Conservation (phyloP, 2,329 filamentous ascomycete species). For the Sordariomycetes sp. region DNA sequence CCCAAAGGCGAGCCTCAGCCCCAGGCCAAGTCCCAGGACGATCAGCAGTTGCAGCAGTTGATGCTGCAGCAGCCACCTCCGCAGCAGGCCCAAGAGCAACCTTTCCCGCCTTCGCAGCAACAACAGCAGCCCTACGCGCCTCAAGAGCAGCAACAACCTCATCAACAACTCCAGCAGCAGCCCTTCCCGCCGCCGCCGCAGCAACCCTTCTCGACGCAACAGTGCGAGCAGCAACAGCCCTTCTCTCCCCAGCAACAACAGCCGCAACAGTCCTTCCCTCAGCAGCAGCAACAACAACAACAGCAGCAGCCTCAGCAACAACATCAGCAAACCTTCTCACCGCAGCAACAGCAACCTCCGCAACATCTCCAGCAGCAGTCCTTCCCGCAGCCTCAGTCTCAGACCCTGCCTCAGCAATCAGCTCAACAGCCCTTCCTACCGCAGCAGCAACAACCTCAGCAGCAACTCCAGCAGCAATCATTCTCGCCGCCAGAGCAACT, state of each 20-base stretch:
- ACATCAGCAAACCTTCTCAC: too few species aligned
- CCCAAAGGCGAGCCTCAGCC: conserved; percentile 1
- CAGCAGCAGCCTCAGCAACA: too few species aligned
- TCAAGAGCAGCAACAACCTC: conserved; percentile 2
- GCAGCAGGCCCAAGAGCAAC: not conserved
- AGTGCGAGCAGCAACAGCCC: not conserved
- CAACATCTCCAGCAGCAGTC: not conserved
- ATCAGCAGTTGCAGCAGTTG: not conserved
- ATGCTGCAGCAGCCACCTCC: not conserved
- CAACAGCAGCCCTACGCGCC: not conserved
- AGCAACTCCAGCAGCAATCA: conserved; percentile 4
- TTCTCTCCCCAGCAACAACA: conserved; percentile 3
- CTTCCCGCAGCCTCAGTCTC: too few species aligned
- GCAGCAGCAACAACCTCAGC: not conserved
- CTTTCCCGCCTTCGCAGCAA: not conserved
- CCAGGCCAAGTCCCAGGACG: not conserved
- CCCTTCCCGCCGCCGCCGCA: conserved; percentile 2
- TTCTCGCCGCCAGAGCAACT: conserved; percentile 1
- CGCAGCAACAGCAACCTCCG: not conserved
- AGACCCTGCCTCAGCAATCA: too few species aligned
- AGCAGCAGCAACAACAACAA: not conserved
- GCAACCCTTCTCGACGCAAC: not conserved
- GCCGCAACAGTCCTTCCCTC: not conserved
- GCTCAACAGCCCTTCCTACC: not conserved
- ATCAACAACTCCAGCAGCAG: conserved; percentile 4